Base-by-base conservation (phyloP, 129 eudicot species). In the Flaveria brownii region DNA sequence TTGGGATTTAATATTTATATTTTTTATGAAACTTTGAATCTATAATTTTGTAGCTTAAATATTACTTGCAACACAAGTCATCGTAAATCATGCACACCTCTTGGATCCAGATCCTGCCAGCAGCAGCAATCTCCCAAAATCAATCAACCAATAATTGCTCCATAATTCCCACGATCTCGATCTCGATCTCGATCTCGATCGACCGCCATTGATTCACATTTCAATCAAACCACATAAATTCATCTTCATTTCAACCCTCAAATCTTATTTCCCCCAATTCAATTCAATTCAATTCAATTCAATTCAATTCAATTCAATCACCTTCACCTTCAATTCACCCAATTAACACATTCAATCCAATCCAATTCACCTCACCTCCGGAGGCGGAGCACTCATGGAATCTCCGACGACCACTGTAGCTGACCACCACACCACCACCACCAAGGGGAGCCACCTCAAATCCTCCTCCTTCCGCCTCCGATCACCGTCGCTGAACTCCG, bases 401-500 rank as follows among this genome's bases (percentile, higher is more conserved):
- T 50, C 77, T 13, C 17, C 80, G 2, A 56, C 60, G 0, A 22
- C 80, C 26, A 56, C 79, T 25, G 16, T 16, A 5, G 47, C 23
- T 20, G 68, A 67, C 11, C 45, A 36, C 41, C 41, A 36, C 6
- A 4, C 41, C 41, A 5, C 41, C 41, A 36, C 14, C 15, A 16
- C 36, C 55, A 60, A 60, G 17, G 55, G 43, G 2, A 68, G 13
- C 43, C 70, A 61, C 5, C 78, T 75, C 5, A 82, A 70, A 76
- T 82, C 85, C 39, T 69, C 81, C 2, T 81, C 86, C 45, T 82
- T 82, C 73, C 70, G 82, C 69, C 98, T 93, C 45, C 89, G 92
- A 4, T 79, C 92, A 30, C 89, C 96, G 1, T 90, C 95, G 43
- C 87, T 93, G 23, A 88, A 93, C 61, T 84, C 96, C 39, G 76